phyloP scores from a whole-genome alignment of 2,329 filamentous ascomycete species.

The Periconia sp. region DNA sequence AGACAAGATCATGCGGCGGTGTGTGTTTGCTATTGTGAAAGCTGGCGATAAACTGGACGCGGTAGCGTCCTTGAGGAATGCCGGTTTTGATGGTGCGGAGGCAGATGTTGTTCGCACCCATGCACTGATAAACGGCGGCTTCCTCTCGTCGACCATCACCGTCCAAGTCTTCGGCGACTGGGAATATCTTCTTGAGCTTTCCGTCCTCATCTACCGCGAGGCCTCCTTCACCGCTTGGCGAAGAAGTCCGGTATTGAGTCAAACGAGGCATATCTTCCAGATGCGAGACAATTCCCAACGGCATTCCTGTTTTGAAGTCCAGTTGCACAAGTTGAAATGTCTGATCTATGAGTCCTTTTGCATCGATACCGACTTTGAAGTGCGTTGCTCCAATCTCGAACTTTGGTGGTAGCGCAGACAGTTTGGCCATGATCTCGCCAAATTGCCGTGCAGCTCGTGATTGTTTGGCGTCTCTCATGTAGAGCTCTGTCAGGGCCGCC shows the following conservation, averaged over 20 bases:
- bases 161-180: slow-evolving; percentile 40
- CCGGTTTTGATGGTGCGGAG: slow-evolving; percentile 39
- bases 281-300: slow-evolving; percentile 22
- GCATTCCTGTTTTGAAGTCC: slow-evolving; percentile 43
- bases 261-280: slow-evolving; percentile 27
- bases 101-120: slow-evolving; percentile 34
- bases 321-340: slow-evolving; percentile 36
- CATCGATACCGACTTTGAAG: slow-evolving; percentile 37
- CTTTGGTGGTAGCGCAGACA: slow-evolving; percentile 37
- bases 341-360: slow-evolving; percentile 30
- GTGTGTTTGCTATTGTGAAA: slow-evolving; percentile 27
- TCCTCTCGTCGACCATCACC: slow-evolving; percentile 39
- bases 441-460: slow-evolving; percentile 30
- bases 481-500: slow-evolving; percentile 42
- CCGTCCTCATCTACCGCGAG: slow-evolving; percentile 30
- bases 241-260: slow-evolving; percentile 22
- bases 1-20: slow-evolving; percentile 34
- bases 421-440: slow-evolving; percentile 40
- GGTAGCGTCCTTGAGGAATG: slow-evolving; percentile 41
- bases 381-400: slow-evolving; percentile 37
- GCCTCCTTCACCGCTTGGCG: slow-evolving; percentile 35
- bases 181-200: slow-evolving; percentile 31
- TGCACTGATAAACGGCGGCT: slow-evolving; percentile 39
- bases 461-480: slow-evolving; percentile 42
- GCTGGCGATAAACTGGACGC: slow-evolving; percentile 38